A percentile compares a stretch with the other conserved stretches of the same genome.
phyloP scores from a whole-genome alignment of 352 stramenopile species.

The Pythium scleroteichum region DNA sequence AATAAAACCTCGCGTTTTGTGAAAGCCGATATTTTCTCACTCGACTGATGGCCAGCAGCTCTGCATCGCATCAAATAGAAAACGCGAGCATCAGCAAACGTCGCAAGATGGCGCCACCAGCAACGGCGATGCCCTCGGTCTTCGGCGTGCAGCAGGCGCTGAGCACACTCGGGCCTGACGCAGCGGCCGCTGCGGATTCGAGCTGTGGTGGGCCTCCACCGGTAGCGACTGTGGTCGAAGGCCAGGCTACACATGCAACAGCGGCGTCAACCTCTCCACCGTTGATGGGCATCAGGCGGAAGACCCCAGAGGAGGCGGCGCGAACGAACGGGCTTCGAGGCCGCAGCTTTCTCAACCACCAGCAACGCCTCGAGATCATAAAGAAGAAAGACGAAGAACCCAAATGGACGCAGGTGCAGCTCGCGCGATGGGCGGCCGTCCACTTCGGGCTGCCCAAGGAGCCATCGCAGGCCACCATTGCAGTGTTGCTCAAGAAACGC shows the following conservation, averaged over 20 bases:
- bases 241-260: not conserved
- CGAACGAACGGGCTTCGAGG: slow-evolving; percentile 1
- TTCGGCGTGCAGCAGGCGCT: no score
- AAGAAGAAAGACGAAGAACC: slow-evolving; percentile 29
- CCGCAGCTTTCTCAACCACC: slow-evolving; percentile 27
- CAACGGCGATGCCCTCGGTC: not conserved
- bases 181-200: no score
- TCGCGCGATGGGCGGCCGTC: slow-evolving; percentile 24
- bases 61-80: slow-evolving; percentile 23
- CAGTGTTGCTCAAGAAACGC: slow-evolving; percentile 25
- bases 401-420: slow-evolving; percentile 26
- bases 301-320: not conserved
- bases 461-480: slow-evolving; percentile 27
- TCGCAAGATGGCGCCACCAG: slow-evolving; percentile 3
- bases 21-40: slow-evolving; percentile 24
- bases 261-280: not conserved
- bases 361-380: slow-evolving; percentile 27
- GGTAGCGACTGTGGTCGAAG: not conserved
- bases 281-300: not conserved
- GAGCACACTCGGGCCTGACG: no score
- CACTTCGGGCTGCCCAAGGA: slow-evolving; percentile 27
- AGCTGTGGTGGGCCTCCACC: no score
- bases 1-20: not conserved
- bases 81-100: not conserved
- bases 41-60: slow-evolving; percentile 8